phyloP scores from a whole-genome alignment of 768 basidiomycete genomes.

The Suillus bovinus region DNA sequence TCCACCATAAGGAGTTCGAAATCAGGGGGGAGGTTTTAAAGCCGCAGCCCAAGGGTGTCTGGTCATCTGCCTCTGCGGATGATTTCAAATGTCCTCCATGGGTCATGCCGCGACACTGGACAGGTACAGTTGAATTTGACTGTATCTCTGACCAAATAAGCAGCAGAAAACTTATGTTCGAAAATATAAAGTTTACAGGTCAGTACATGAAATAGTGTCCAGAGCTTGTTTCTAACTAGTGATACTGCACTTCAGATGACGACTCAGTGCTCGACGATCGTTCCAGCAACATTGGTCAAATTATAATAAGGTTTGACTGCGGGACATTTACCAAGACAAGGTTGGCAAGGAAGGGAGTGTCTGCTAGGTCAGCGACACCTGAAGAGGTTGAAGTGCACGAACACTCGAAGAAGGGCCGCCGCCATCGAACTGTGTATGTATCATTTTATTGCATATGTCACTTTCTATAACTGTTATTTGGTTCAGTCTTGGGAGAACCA shows the following conservation, averaged over 20 bases:
- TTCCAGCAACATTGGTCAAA: slow-evolving; percentile 15
- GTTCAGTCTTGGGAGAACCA: slow-evolving; percentile 13
- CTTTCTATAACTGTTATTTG: neutral
- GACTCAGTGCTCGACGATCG: slow-evolving; percentile 14
- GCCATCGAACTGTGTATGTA: slow-evolving; percentile 19
- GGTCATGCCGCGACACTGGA: neutral
- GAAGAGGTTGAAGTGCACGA: slow-evolving; percentile 10
- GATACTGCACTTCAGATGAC: slow-evolving; percentile 17
- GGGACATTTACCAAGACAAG: neutral
- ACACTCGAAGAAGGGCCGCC: slow-evolving; percentile 20
- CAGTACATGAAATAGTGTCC: neutral
- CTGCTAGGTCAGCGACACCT: rapidly evolving
- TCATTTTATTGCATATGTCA: neutral
- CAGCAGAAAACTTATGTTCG: slow-evolving; percentile 11
- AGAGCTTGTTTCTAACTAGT: neutral
- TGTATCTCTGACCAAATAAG: neutral
- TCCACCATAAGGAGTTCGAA: slow-evolving; percentile 10
- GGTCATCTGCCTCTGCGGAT: slow-evolving; percentile 4
- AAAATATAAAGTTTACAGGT: slow-evolving; percentile 18
- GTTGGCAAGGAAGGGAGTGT: neutral
- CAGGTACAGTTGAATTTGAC: neutral
- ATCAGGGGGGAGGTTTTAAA: slow-evolving; percentile 16
- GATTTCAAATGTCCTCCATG: neutral
- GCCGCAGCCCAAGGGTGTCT: neutral
- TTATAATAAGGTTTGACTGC: neutral